Percentiles rank a stretch among this genome's conserved stretches.
Evolutionary conservation across 176 grass and related monocot genomes (phyloP).

Genomic region (Oryza punctata): DNA sequence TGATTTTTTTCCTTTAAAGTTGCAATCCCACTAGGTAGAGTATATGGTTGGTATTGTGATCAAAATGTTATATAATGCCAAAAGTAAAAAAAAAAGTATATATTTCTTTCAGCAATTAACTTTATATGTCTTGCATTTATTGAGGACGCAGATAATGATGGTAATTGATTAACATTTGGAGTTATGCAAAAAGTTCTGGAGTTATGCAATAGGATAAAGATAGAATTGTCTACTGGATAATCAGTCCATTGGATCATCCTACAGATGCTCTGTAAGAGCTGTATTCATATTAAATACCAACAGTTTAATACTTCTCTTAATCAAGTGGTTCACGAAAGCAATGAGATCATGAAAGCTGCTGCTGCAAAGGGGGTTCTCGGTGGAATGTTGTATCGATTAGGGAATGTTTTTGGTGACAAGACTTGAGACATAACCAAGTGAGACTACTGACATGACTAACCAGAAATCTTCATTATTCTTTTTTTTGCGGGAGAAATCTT

Average conservation of each 20-base stretch:
- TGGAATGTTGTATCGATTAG: background rate
- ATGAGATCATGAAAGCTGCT: background rate
- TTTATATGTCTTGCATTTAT: background rate
- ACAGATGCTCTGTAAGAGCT: background rate
- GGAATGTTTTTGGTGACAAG: background rate
- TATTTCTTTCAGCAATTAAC: background rate
- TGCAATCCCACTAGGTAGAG: background rate
- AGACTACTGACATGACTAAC: background rate
- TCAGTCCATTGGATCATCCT: background rate
- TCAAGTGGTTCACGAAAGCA: background rate
- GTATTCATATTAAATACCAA: constrained; percentile 1
- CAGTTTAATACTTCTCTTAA: background rate
- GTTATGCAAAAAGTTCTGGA: background rate
- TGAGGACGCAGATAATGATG: background rate
- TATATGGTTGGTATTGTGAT: background rate
- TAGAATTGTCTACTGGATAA: background rate
- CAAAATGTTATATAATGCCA: background rate
- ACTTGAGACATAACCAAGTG: background rate
- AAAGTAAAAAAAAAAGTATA: background rate
- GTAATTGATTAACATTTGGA: constrained; percentile 20
- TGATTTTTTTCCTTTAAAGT: background rate
- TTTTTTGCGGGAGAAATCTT: too few relatives aligned
- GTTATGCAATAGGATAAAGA: constrained; percentile 12
- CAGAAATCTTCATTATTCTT: background rate
- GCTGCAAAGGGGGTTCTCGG: background rate